phyloP scores from a whole-genome alignment of 352 stramenopile species.

The Lagenidium sp. region DNA sequence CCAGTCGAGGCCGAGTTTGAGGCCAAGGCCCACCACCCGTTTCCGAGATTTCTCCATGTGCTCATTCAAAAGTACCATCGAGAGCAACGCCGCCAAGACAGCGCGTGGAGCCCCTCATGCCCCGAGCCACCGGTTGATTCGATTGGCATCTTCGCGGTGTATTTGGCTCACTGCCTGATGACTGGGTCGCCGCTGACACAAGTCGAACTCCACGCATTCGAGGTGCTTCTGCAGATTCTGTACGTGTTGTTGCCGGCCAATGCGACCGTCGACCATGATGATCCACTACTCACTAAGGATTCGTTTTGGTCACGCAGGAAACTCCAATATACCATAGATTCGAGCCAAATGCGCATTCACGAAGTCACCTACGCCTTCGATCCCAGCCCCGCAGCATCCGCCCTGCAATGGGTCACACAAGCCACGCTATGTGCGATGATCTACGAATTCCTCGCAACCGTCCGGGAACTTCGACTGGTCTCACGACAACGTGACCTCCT shows the following conservation, averaged over 20 bases:
- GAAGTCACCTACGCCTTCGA: conserved; percentile 5
- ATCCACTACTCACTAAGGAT: background rate
- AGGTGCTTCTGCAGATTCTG: conserved; percentile 78
- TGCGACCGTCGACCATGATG: background rate
- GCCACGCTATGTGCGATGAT: conserved; percentile 12
- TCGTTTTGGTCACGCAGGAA: conserved; percentile 6
- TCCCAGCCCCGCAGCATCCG: background rate
- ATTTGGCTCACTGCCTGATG: conserved; percentile 56
- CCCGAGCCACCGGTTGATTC: conserved; percentile 67
- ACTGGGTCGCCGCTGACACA: conserved; percentile 43
- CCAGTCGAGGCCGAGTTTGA: conserved; percentile 84
- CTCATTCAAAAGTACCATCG: conserved; percentile 84
- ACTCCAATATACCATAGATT: conserved; percentile 11
- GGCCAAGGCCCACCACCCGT: conserved; percentile 65
- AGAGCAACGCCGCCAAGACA: conserved; percentile 43
- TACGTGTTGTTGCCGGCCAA: conserved; percentile 24
- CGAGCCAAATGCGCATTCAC: conserved; percentile 9
- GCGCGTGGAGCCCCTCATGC: conserved; percentile 40
- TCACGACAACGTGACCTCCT: conserved; percentile 66
- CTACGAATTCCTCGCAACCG: conserved; percentile 61
- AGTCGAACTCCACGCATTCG: conserved; percentile 50
- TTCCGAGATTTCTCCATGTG: conserved; percentile 59
- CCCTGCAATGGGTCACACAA: conserved; percentile 5
- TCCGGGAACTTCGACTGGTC: conserved; percentile 72
- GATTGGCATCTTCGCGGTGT: conserved; percentile 70